Evolutionary conservation across 2,329 filamentous ascomycete species (phyloP), one percentile per base, ranked within the genome.

Genomic region (Microdochium nivale): DNA sequence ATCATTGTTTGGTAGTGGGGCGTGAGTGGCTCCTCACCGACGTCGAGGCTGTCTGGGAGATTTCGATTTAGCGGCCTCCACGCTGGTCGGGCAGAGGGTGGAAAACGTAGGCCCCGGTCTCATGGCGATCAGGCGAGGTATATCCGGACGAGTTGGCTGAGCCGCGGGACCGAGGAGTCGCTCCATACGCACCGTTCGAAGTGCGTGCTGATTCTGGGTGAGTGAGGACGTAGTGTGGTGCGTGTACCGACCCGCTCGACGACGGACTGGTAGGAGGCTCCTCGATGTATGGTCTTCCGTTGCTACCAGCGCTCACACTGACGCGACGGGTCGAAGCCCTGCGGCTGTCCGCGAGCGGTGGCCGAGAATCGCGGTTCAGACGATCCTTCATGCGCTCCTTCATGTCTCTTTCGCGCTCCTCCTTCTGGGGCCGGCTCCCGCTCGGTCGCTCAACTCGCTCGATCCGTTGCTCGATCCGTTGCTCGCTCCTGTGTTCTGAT

Each of bases 201-300:
- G 40, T 8, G 3, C 40, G 10, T 7, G 40, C 23, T 13, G 24
- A 27, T 5, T 52, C 51, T 2, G 37, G 19, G 35, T 51, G 24
- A 5, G 50, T 24, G 3, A 52, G 52, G 9, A 44, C 55, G 48
- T 58, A 60, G 37, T 57, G 51, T 4, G 33, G 49, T 2, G 51
- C 48, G 37, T 56, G 48, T 35, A 52, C 54, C 14, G 25, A 25
- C 10, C 52, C 43, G 25, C 25, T 37, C 16, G 53, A 46, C 21
- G 40, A 44, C 16, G 56, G 35, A 25, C 48, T 32, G 13, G 51
- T 48, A n/a, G 55, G 54, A 53, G 56, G 55, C 40, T 48, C 52
- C 46, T 60, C 58, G 40, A 60, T 57, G 40, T 60, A 60, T 47
- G 56, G 55, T 24, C 51, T 56, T 40, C 51, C 55, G 47, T 44